These are phyloP conservation scores for Petunia secreta DNA, from an alignment of 257 asterid species.

Conservation along the genomic window DNA sequence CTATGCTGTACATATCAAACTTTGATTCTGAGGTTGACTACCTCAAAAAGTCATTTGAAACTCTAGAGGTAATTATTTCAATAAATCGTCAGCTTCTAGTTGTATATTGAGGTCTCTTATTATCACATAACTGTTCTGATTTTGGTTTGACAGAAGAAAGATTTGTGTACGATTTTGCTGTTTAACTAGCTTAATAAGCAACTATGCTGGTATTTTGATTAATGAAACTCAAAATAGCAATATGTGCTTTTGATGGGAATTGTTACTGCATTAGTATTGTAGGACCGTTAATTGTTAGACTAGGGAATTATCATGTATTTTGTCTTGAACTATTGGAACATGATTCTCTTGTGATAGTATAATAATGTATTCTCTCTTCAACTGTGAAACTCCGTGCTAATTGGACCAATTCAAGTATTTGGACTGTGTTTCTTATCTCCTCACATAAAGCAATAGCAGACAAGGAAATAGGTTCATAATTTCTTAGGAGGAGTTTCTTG, in stretches of 20 bases:
- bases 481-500: background rate
- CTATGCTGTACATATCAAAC: constrained; percentile 74
- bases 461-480: background rate
- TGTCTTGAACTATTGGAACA: background rate
- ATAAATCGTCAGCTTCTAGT: constrained; percentile 24
- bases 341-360: background rate
- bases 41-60: constrained; percentile 80
- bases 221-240: background rate
- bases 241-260: background rate
- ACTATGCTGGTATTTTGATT: background rate
- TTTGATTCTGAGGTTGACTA: constrained; percentile 86
- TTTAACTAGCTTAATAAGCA: background rate
- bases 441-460: background rate
- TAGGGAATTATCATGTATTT: background rate
- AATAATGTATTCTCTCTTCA: constrained; percentile 9
- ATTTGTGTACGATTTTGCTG: background rate
- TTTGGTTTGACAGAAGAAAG: background rate
- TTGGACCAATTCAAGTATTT: background rate
- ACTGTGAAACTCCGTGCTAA: constrained; percentile 1
- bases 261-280: background rate
- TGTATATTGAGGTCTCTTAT: background rate
- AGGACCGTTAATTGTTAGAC: constrained; percentile 23
- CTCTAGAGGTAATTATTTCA: constrained; percentile 76
- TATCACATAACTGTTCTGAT: constrained; percentile 12
- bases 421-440: background rate